Base-by-base conservation (phyloP, 306 rosid species). In the Canavalia gladiata region DNA sequence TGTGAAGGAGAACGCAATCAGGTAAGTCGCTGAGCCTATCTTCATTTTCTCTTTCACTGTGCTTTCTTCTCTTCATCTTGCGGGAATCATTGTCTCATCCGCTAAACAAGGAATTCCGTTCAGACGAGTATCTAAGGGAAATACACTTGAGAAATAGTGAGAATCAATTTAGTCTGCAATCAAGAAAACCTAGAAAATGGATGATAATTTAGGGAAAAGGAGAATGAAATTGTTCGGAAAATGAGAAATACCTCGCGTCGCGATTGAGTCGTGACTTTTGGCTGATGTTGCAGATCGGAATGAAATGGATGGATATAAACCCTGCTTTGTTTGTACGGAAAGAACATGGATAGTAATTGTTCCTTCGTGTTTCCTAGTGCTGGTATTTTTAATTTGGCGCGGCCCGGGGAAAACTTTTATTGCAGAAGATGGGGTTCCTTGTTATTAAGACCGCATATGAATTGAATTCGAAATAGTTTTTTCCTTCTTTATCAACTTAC, bases 21-120 rank as follows among this genome's bases (percentile, higher is more conserved):
- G 82, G 79, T 13, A 77, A 83, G n/a, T 60, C 52, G 5, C 82
- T 77, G 1, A 83, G 74, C 12, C 74, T 69, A 60, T 76, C 82
- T 70, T 69, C 39, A 0, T 7, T 49, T 37, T 58, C 76, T 10
- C 9, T 13, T 12, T 73, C 33, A 2, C 2, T 7, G 8, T 33
- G 41, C 13, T 56, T 68, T 6, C 13, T 28, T 42, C 58, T n/a
- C 49, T 68, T 75, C 7, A 2, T 68, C 31, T 47, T 3, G 1
- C 6, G 59, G 7, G 64, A 31, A 57, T 60, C 2, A 75, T 31
- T 13, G 11, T 9, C 25, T 18, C 25, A 18, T 18, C 25, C 25
- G 25, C 25, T 18, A 18, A 18, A 18, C 25, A 18, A 18, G 25
- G 25, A 18, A 18, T 18, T 18, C 25, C 25, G 25, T 18, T 18